Conservation (phyloP, 768 basidiomycete species). For the Kwoniella sp. region DNA sequence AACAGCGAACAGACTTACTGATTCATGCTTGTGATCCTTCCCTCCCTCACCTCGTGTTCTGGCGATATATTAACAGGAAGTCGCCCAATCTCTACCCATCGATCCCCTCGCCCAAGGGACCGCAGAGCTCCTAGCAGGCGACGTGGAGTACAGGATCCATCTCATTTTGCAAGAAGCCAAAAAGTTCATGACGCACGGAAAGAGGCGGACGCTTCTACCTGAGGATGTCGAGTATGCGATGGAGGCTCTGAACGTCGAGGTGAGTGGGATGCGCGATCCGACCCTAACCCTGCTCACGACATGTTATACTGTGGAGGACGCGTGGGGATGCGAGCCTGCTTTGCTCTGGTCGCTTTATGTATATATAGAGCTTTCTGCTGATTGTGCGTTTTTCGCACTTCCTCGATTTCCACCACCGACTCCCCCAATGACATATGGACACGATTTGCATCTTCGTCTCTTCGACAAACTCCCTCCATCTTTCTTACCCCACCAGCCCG, state of each 20-base stretch:
- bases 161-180: slow-evolving; percentile 91
- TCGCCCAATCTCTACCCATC: slow-evolving; percentile 83
- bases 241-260: slow-evolving; percentile 89
- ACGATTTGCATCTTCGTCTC: not conserved
- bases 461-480: not conserved
- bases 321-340: not conserved
- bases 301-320: not conserved
- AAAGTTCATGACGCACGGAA: slow-evolving; percentile 93
- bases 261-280: too few relatives aligned
- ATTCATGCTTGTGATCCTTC: too few relatives aligned
- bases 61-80: slow-evolving; percentile 65
- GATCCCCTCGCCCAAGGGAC: slow-evolving; percentile 73
- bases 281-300: not conserved
- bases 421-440: not conserved
- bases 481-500: slow-evolving; percentile 59
- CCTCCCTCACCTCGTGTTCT: too few relatives aligned
- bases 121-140: slow-evolving; percentile 82
- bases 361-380: not conserved
- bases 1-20: too few relatives aligned
- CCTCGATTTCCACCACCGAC: too few relatives aligned
- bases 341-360: not conserved
- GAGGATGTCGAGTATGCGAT: slow-evolving; percentile 91
- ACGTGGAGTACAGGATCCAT: slow-evolving; percentile 94
- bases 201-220: slow-evolving; percentile 84
- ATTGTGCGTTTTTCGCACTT: not conserved